Percentiles rank a stretch among this genome's conserved stretches.
phyloP scores from a whole-genome alignment of 257 asterid genomes.

The Solanum phureja region DNA sequence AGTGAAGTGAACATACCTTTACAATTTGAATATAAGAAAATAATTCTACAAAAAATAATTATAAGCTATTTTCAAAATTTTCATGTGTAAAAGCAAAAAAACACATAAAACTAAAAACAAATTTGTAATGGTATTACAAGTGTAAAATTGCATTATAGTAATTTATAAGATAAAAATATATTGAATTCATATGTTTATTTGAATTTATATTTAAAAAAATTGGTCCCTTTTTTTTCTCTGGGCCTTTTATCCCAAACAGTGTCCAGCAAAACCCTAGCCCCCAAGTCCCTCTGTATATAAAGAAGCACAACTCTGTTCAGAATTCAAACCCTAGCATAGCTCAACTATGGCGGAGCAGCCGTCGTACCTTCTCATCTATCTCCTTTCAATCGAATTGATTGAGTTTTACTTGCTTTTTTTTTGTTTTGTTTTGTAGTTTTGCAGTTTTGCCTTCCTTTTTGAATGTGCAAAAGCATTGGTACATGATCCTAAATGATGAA shows the following conservation, averaged over 20 bases:
- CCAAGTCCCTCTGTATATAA: not conserved
- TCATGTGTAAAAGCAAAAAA: not conserved
- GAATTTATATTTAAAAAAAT: too few species aligned
- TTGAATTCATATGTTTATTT: not conserved
- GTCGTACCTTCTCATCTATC: not conserved
- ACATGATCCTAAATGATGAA: too few species aligned
- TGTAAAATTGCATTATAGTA: not conserved
- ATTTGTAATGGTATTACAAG: not conserved
- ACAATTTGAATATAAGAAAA: too few species aligned
- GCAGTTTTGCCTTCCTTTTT: not conserved
- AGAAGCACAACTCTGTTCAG: not conserved
- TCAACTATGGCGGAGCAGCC: not conserved
- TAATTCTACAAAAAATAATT: too few species aligned
- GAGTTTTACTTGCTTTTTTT: not conserved
- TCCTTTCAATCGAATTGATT: not conserved
- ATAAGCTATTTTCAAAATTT: not conserved
- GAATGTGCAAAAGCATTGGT: too few species aligned
- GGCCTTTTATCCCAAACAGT: not conserved
- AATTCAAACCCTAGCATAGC: not conserved
- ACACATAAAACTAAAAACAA: too few species aligned
- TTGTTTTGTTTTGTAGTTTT: not conserved
- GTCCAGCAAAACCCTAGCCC: not conserved
- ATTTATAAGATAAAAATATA: too few species aligned
- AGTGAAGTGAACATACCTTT: too few species aligned
- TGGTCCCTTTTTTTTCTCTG: not conserved